These are phyloP conservation scores for Yarrowia galli DNA, from an alignment of 1,139 yeast genomes.

Conservation along the genomic window DNA sequence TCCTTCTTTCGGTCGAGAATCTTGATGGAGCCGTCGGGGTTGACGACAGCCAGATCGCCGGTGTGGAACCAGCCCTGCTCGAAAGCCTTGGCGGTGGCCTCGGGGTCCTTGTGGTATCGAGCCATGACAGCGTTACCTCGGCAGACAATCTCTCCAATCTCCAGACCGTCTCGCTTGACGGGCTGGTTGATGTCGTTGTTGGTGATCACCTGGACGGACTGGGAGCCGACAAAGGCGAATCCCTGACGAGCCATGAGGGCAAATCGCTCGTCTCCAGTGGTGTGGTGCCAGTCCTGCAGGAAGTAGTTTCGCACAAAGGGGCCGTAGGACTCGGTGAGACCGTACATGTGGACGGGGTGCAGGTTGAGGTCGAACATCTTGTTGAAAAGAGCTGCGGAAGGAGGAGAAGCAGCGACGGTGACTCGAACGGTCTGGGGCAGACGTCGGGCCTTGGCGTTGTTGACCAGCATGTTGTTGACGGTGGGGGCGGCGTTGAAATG, in stretches of 20 bases:
- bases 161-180: slow-evolving; percentile 56
- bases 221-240: slow-evolving; percentile 49
- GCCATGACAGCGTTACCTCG: slow-evolving; percentile 60
- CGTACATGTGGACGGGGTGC: slow-evolving; percentile 69
- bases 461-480: slow-evolving; percentile 52
- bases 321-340: slow-evolving; percentile 62
- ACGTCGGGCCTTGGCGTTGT: slow-evolving; percentile 48
- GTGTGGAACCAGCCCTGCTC: slow-evolving; percentile 81
- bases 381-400: slow-evolving; percentile 51
- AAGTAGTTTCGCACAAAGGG: slow-evolving; percentile 51
- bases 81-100: slow-evolving; percentile 61
- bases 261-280: slow-evolving; percentile 46
- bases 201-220: slow-evolving; percentile 58
- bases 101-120: slow-evolving; percentile 65
- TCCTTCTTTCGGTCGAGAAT: slow-evolving; percentile 81
- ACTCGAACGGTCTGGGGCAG: slow-evolving; percentile 49
- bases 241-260: slow-evolving; percentile 52
- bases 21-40: slow-evolving; percentile 62
- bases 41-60: slow-evolving; percentile 75
- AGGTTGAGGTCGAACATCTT: slow-evolving; percentile 51
- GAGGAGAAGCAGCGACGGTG: slow-evolving; percentile 54
- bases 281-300: slow-evolving; percentile 49
- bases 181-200: slow-evolving; percentile 57
- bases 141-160: slow-evolving; percentile 52
- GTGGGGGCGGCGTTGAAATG: slow-evolving; percentile 55